Percentiles rank a stretch among this genome's conserved stretches.
phyloP scores from a whole-genome alignment of 2,329 filamentous ascomycete species.

The Cadophora luteo-olivacea region DNA sequence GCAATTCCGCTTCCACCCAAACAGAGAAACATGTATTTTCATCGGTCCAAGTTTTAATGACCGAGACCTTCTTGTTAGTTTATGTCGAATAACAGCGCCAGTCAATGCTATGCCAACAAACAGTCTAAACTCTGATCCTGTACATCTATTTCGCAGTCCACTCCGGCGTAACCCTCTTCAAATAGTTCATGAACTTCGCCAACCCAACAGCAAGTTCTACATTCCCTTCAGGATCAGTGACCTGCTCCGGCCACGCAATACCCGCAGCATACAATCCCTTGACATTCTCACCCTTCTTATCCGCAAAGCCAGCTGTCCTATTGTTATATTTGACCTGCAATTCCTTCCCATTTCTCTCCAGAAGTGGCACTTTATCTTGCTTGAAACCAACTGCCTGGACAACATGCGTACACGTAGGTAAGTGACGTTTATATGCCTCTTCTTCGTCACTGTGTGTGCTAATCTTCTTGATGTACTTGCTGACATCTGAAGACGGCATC shows the following conservation, averaged over 20 bases:
- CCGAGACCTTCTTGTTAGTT: not conserved
- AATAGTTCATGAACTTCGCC: conserved; percentile 70
- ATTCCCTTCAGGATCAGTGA: conserved; percentile 66
- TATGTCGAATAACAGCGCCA: not conserved
- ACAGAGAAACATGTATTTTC: too few species aligned
- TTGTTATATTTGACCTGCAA: conserved; percentile 45
- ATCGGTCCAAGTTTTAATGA: not conserved
- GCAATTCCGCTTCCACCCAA: too few species aligned
- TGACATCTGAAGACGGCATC: conserved; percentile 46
- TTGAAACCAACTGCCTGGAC: conserved; percentile 67
- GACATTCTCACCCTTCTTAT: conserved; percentile 50
- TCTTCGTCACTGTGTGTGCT: conserved; percentile 42
- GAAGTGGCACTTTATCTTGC: conserved; percentile 54
- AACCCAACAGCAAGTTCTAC: conserved; percentile 68
- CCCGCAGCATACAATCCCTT: conserved; percentile 65
- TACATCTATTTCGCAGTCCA: conserved; percentile 48
- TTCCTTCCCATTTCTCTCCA: conserved; percentile 46
- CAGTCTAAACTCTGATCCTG: not conserved
- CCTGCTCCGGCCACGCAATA: conserved; percentile 67
- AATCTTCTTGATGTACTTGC: conserved; percentile 41
- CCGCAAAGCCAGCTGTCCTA: conserved; percentile 53
- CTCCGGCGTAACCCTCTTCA: conserved; percentile 59
- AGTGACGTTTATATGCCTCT: conserved; percentile 54
- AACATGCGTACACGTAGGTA: conserved; percentile 58
- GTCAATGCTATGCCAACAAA: not conserved